Conservation (phyloP, 2,329 filamentous ascomycete species). For the Pyricularia sp. region DNA sequence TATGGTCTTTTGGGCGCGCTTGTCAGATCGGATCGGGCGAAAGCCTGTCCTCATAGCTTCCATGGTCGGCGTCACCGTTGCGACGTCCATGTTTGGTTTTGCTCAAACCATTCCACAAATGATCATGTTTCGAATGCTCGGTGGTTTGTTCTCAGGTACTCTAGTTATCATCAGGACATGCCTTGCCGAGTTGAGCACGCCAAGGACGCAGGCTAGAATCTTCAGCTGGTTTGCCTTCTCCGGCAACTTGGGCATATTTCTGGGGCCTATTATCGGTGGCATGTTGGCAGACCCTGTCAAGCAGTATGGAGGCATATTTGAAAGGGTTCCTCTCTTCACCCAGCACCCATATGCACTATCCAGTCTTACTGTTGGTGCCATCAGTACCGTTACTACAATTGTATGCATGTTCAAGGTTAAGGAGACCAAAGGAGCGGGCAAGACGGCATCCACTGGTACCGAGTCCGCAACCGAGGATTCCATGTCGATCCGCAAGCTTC, state of each 20-base stretch:
- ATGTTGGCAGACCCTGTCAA: constrained; percentile 55
- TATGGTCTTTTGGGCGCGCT: constrained; percentile 66
- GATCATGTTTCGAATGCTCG: constrained; percentile 61
- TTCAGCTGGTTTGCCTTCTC: constrained; percentile 73
- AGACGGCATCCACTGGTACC: neutral
- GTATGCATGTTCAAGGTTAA: constrained; percentile 47
- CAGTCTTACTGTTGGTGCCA: constrained; percentile 43
- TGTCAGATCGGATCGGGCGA: constrained; percentile 42
- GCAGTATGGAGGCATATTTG: constrained; percentile 53
- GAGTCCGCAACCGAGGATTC: constrained; percentile 10
- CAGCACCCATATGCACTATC: constrained; percentile 58
- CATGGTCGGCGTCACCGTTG: neutral
- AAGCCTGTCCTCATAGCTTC: constrained; percentile 8
- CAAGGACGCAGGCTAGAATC: constrained; percentile 59
- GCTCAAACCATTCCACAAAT: constrained; percentile 62
- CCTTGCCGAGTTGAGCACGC: constrained; percentile 63
- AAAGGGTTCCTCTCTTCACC: constrained; percentile 44
- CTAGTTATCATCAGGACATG: constrained; percentile 69
- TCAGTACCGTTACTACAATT: constrained; percentile 45
- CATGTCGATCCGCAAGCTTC: constrained; percentile 41
- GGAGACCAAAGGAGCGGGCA: constrained; percentile 41
- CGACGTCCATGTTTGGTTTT: constrained; percentile 20
- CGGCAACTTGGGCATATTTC: constrained; percentile 63
- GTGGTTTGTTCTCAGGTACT: constrained; percentile 65
- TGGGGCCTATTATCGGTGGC: constrained; percentile 64